These are phyloP conservation scores for Artemisia annua DNA, from an alignment of 129 eudicot genomes.

Conservation along the genomic window DNA sequence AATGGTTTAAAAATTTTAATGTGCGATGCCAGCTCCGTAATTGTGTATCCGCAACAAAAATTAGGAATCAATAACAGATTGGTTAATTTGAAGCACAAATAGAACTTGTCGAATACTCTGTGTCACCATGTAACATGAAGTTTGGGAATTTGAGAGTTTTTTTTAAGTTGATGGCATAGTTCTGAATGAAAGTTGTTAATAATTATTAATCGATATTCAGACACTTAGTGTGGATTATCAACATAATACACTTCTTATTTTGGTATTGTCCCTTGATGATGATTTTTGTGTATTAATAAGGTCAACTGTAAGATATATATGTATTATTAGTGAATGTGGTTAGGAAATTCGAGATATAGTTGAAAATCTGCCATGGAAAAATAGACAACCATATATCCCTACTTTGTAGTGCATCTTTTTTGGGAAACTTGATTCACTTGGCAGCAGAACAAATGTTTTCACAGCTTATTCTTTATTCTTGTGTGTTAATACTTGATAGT, in stretches of 20 bases:
- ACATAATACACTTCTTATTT: background rate
- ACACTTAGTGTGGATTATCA: background rate
- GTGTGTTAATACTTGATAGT: background rate
- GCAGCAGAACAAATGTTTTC: constrained; percentile 15
- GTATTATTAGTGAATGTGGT: too few relatives aligned
- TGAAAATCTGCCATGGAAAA: background rate
- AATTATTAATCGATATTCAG: background rate
- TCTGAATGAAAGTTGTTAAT: background rate
- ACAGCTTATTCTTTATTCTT: too few relatives aligned
- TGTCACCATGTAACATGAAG: too few relatives aligned
- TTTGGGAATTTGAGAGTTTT: too few relatives aligned
- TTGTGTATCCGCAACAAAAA: too few relatives aligned
- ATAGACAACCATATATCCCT: background rate
- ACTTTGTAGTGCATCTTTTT: background rate
- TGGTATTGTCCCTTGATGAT: background rate
- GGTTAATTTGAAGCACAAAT: too few relatives aligned
- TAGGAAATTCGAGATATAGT: background rate
- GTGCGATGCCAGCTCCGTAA: too few relatives aligned
- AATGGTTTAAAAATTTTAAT: too few relatives aligned
- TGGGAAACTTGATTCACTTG: background rate
- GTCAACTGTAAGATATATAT: background rate
- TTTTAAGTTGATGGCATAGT: background rate
- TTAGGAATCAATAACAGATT: too few relatives aligned
- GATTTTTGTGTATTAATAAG: background rate
- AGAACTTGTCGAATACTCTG: too few relatives aligned